Conservation (phyloP, 163 green algal genomes). For the Coccomyxa subellipsoidea region DNA sequence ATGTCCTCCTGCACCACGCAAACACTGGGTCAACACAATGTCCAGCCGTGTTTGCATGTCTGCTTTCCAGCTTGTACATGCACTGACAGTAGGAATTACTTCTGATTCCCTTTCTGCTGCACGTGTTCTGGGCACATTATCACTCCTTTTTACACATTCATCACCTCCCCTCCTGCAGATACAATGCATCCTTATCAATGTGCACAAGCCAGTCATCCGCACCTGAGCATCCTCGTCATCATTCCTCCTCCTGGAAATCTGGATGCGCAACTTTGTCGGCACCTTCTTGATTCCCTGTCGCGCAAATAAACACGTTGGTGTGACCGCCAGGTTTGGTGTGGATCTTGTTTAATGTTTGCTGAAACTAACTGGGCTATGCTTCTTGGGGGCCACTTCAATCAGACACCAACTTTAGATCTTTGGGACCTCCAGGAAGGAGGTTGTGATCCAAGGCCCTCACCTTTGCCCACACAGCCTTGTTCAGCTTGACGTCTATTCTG, state of each 20-base stretch:
- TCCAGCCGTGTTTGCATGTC: background rate
- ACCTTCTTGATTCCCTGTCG: conserved; percentile 89
- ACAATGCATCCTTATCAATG: background rate
- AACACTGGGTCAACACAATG: background rate
- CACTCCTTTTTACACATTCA: too few species aligned
- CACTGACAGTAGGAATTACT: background rate
- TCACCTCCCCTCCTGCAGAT: too few species aligned
- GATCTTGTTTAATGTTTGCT: background rate
- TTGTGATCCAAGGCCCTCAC: too few species aligned
- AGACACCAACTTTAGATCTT: background rate
- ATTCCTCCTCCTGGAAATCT: conserved; percentile 89
- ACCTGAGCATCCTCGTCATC: conserved; percentile 98
- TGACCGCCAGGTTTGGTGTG: background rate
- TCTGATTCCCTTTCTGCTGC: background rate
- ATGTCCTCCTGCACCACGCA: conserved; percentile 85
- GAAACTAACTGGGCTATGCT: background rate
- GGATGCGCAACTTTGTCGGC: conserved; percentile 83
- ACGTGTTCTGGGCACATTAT: too few species aligned
- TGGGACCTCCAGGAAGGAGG: background rate
- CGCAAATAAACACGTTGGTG: background rate
- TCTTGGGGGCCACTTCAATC: background rate
- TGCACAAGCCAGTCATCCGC: background rate
- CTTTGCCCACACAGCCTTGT: conserved; percentile 98
- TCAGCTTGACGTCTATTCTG: conserved; percentile 96
- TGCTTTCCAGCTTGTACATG: background rate